These are phyloP conservation scores for Nicotiana paniculata DNA, from an alignment of 257 asterid species.

Conservation along the genomic window DNA sequence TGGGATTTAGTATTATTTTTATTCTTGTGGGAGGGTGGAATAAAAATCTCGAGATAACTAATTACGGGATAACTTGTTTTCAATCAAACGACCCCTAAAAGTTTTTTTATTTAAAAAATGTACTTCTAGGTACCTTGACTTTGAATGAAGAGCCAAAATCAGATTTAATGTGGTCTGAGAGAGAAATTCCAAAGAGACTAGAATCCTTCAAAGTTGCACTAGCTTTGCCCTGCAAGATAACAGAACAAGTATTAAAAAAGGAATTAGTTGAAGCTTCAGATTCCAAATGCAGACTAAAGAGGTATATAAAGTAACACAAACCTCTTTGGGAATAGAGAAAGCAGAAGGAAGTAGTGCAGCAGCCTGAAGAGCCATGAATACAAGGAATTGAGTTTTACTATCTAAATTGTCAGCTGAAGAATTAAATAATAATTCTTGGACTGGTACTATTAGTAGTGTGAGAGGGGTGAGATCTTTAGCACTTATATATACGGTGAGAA, in stretches of 20 bases:
- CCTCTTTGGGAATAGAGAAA: constrained; percentile 68
- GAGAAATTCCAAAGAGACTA: constrained; percentile 58
- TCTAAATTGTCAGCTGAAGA: neutral
- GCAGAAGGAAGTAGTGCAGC: constrained; percentile 61
- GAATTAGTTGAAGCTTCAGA: neutral
- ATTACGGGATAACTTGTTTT: too few relatives aligned
- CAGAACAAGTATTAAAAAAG: neutral
- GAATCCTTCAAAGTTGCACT: constrained; percentile 54
- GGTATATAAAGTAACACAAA: neutral
- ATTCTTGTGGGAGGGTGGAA: too few relatives aligned
- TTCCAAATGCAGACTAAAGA: neutral
- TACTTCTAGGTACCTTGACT: constrained; percentile 31
- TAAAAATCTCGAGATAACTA: too few relatives aligned
- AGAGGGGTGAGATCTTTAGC: neutral
- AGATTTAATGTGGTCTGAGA: constrained; percentile 46
- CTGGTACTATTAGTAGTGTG: constrained; percentile 7
- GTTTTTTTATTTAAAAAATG: neutral
- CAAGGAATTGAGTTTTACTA: neutral
- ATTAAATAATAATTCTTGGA: neutral
- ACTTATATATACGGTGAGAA: constrained; percentile 16
- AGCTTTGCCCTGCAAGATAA: constrained; percentile 47
- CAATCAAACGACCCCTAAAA: neutral
- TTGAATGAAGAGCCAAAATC: constrained; percentile 43
- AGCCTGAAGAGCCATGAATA: constrained; percentile 71
- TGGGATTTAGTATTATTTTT: too few relatives aligned